Evolutionary conservation across 2,329 filamentous ascomycete species (phyloP), one percentile per base, ranked within the genome.

Genomic region (Metarhizium anisopliae): DNA sequence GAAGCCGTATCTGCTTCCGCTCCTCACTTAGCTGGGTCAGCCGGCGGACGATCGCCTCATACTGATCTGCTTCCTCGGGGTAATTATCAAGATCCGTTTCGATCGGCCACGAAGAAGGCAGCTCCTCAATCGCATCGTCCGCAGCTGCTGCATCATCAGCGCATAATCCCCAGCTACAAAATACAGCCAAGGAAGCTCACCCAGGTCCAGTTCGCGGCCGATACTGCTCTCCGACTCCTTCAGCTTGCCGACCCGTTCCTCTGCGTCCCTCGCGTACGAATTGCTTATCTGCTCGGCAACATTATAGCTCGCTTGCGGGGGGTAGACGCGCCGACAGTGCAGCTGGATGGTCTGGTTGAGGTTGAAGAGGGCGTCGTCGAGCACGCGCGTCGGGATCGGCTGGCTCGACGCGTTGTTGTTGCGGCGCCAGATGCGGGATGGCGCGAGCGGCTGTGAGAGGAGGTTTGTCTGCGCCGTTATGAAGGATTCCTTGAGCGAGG

Each of bases 281-380:
- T 71, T 70, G 68, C 88, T 84, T 47, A 90, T 83, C 71, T 90
- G 86, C 72, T 89, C 85, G 2, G 86, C 85, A 18, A 90, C 79
- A 63, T 88, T 84, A 40, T 86, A 79, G 53, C 79, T 82, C n/a
- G 86, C 84, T 62, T 87, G 84, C 0, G 84, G 79, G 16, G 83
- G 79, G 66, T 89, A 89, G 5, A 83, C 83, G 55, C 83, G 78
- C 40, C 80, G 81, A 35, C 78, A 78, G 66, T 90, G 87, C 61
- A 86, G 83, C 60, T 80, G 78, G 14, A 89, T 70, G 16, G 77
- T 71, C 58, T 83, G 79, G 65, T 88, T 87, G 13, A 88, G 73
- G 45, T 76, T 77, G 60, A 74, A 72, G 4, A 86, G 66, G 13
- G 76, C 81, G 58, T 85, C 81, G 61, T 84, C 79, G 55, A 86